These are phyloP conservation scores for Xylaria longipes DNA, from an alignment of 495 filamentous ascomycete genomes.

Conservation along the genomic window DNA sequence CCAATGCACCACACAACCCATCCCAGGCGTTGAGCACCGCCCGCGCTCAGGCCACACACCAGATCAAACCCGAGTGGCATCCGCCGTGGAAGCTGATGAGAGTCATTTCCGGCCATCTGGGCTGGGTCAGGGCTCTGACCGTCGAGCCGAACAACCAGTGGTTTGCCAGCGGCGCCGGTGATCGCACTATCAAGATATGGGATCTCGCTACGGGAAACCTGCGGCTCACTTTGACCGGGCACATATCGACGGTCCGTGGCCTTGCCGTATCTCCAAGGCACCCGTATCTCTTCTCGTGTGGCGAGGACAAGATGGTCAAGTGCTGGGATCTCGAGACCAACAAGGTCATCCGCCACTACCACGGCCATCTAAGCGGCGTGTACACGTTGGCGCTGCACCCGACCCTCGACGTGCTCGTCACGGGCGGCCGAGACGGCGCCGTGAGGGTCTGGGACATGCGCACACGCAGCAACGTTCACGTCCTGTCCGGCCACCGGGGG, in stretches of 20 bases:
- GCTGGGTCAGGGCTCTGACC: slow-evolving; percentile 91
- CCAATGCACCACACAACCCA: slow-evolving; percentile 34
- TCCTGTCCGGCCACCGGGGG: slow-evolving; percentile 85
- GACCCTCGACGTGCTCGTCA: slow-evolving; percentile 91
- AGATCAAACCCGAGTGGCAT: slow-evolving; percentile 90
- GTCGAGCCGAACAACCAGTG: slow-evolving; percentile 97
- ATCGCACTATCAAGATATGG: slow-evolving; percentile 99
- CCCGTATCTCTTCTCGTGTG: slow-evolving; percentile 97
- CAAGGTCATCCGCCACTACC: slow-evolving; percentile 98
- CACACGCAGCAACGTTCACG: slow-evolving; percentile 92
- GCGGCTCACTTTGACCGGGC: slow-evolving; percentile 88
- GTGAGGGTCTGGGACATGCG: slow-evolving; percentile 99
- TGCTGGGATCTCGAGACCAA: slow-evolving; percentile 99
- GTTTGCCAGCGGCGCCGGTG: slow-evolving; percentile 96
- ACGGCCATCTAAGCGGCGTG: slow-evolving; percentile 95
- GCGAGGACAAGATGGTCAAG: slow-evolving; percentile 99
- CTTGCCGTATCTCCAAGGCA: slow-evolving; percentile 92
- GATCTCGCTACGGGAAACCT: slow-evolving; percentile 86
- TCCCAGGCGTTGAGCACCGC: slow-evolving; percentile 60
- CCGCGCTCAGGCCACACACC: slow-evolving; percentile 70
- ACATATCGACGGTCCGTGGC: slow-evolving; percentile 95
- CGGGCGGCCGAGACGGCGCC: slow-evolving; percentile 92
- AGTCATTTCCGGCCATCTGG: slow-evolving; percentile 94
- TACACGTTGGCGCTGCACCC: slow-evolving; percentile 92
- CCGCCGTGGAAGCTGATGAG: slow-evolving; percentile 98